phyloP scores from a whole-genome alignment of 495 filamentous ascomycete genomes.

The Xylaria grammica region DNA sequence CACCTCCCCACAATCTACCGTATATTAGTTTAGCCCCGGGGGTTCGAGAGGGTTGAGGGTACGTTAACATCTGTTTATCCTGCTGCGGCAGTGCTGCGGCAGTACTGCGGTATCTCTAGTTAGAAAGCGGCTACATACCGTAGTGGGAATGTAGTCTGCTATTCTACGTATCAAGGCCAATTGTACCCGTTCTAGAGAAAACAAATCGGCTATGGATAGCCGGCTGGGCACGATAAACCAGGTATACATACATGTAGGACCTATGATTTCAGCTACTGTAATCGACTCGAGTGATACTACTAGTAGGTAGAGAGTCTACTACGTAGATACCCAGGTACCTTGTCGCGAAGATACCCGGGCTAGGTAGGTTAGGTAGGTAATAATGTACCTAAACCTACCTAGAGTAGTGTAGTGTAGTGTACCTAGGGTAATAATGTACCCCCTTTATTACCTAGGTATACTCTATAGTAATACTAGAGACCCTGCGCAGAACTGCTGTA shows the following conservation, averaged over 20 bases:
- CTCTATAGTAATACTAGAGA: background rate
- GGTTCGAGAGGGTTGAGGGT: background rate
- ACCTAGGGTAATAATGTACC: background rate
- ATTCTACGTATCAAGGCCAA: background rate
- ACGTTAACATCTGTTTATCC: background rate
- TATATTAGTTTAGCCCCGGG: background rate
- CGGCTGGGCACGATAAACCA: too few species aligned
- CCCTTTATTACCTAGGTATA: background rate
- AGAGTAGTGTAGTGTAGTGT: background rate
- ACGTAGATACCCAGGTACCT: too few species aligned
- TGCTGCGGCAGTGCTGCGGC: too few species aligned
- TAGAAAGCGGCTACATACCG: background rate
- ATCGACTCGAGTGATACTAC: too few species aligned
- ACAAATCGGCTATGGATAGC: background rate
- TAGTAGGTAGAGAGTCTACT: too few species aligned
- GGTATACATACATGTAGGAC: too few species aligned
- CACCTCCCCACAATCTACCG: constrained; percentile 20
- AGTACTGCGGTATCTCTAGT: too few species aligned
- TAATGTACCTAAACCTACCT: too few species aligned
- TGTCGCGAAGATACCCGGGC: too few species aligned
- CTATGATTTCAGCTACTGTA: too few species aligned
- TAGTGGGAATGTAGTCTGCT: background rate
- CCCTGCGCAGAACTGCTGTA: background rate
- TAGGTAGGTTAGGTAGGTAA: background rate
- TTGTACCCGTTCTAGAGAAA: background rate